Evolutionary conservation across 73 alveolate species (phyloP).

Genomic region (Paramecium sonneborni): DNA sequence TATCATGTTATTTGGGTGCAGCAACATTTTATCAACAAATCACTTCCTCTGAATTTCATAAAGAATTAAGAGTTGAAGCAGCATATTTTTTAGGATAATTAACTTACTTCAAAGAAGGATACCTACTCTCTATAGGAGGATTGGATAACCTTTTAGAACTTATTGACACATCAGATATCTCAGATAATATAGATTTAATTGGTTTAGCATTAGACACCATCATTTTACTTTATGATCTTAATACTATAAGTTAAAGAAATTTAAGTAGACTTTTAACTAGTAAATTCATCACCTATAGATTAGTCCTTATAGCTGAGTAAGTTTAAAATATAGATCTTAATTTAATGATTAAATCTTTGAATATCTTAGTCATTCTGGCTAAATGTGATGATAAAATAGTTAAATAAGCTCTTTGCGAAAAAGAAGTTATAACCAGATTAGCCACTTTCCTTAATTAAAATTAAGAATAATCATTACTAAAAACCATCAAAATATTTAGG

Average conservation of each 20-base stretch:
- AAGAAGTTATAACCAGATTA: slow-evolving; percentile 53
- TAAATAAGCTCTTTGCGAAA: slow-evolving; percentile 44
- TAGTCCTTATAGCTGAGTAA: slow-evolving; percentile 37
- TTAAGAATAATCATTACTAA: not conserved
- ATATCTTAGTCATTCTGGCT: slow-evolving; percentile 42
- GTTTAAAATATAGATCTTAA: slow-evolving; percentile 50
- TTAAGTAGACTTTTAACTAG: slow-evolving; percentile 43
- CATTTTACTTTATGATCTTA: slow-evolving; percentile 23
- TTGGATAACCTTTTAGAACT: slow-evolving; percentile 64
- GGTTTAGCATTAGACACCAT: slow-evolving; percentile 58
- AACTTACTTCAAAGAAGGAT: slow-evolving; percentile 9
- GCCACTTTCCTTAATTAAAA: slow-evolving; percentile 27
- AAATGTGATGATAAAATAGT: slow-evolving; percentile 64
- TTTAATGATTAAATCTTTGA: slow-evolving; percentile 44
- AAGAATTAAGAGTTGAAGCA: slow-evolving; percentile 71
- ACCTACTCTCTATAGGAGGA: slow-evolving; percentile 66
- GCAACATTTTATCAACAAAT: slow-evolving; percentile 43
- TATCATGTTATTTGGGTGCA: slow-evolving; percentile 60
- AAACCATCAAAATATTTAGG: slow-evolving; percentile 57
- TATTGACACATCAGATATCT: slow-evolving; percentile 61
- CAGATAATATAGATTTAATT: slow-evolving; percentile 63
- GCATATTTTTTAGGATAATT: slow-evolving; percentile 69
- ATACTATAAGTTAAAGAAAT: slow-evolving; percentile 50
- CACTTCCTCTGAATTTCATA: slow-evolving; percentile 63
- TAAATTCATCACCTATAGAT: slow-evolving; percentile 40